A percentile compares a stretch with the other conserved stretches of the same genome.
Conservation (phyloP, 306 rosid species). For the Castanea mollissima region DNA sequence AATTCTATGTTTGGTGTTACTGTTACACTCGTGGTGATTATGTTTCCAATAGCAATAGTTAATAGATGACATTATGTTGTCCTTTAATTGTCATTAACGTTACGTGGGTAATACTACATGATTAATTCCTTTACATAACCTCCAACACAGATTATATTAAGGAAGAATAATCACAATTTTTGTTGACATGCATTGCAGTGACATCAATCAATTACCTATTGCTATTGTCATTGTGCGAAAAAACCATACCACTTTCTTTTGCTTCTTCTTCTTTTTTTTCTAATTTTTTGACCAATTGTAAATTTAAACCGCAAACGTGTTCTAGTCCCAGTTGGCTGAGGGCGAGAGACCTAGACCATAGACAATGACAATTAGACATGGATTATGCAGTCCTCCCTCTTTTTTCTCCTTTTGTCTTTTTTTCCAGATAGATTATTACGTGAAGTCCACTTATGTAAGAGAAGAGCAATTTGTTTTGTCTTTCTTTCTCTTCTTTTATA, state of each 20-base stretch:
- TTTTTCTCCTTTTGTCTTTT: too few species aligned
- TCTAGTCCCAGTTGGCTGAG: neutral
- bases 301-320: neutral
- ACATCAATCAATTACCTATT: too few species aligned
- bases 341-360: neutral
- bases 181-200: neutral
- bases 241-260: neutral
- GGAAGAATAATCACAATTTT: neutral
- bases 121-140: neutral
- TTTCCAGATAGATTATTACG: too few species aligned
- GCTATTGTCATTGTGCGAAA: neutral
- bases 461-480: too few species aligned
- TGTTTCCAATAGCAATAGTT: neutral
- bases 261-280: neutral
- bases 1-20: neutral
- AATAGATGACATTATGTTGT: neutral
- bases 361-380: neutral
- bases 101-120: neutral
- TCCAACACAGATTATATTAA: neutral
- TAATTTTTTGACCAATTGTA: neutral
- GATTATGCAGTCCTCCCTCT: too few species aligned
- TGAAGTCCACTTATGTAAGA: too few species aligned
- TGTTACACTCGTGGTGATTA: conserved; percentile 8
- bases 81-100: neutral
- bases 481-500: too few species aligned